phyloP scores from a whole-genome alignment of 768 basidiomycete species.

The Agaricus bisporus region DNA sequence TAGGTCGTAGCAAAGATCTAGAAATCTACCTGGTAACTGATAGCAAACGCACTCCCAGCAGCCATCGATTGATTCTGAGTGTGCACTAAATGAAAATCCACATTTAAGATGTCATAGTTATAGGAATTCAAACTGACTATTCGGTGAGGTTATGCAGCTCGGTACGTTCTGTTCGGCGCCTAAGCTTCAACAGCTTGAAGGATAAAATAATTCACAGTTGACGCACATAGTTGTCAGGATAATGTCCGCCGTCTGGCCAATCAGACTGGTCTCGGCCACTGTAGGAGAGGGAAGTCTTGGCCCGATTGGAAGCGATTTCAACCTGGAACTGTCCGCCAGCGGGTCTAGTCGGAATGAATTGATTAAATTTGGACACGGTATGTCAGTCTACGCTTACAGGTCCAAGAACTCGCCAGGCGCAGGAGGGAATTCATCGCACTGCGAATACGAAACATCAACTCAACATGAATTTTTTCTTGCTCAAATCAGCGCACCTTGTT shows the following conservation, averaged over 20 bases:
- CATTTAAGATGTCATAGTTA: not conserved
- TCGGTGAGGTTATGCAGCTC: constrained; percentile 40
- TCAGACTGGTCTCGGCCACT: constrained; percentile 28
- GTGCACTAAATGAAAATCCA: constrained; percentile 32
- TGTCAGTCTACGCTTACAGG: constrained; percentile 25
- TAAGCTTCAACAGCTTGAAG: not conserved
- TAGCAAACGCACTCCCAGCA: constrained; percentile 51
- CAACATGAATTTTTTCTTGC: not conserved
- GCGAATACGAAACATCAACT: not conserved
- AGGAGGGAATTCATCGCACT: constrained; percentile 41
- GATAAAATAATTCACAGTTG: not conserved
- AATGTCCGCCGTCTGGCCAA: constrained; percentile 40
- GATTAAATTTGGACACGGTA: not conserved
- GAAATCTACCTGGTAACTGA: constrained; percentile 38
- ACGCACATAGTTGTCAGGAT: constrained; percentile 42
- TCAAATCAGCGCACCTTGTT: constrained; percentile 22
- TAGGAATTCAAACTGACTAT: constrained; percentile 29
- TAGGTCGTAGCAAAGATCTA: not conserved
- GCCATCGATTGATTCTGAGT: constrained; percentile 44
- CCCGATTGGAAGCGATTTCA: constrained; percentile 45
- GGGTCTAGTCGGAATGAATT: constrained; percentile 25
- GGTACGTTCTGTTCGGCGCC: constrained; percentile 24
- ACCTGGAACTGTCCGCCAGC: constrained; percentile 42
- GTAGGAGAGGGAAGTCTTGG: constrained; percentile 38
- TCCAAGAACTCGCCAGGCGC: constrained; percentile 34